Base-by-base conservation (phyloP, 768 basidiomycete genomes). In the Suillus hirtellus region DNA sequence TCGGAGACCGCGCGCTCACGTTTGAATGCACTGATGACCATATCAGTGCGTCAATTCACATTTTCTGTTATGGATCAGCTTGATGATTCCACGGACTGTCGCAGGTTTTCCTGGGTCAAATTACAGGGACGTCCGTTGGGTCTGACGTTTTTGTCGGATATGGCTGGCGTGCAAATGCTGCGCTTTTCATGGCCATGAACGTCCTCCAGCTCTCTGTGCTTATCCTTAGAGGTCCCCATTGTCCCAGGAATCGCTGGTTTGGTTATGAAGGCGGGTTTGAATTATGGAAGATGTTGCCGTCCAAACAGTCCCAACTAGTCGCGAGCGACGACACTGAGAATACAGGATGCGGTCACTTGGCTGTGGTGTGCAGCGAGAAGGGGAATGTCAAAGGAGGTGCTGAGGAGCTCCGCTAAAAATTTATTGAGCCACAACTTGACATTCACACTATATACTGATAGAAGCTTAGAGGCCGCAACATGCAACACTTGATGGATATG, bases 231-330 rank as follows among this genome's bases (percentile, higher is more conserved):
- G 80, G 80, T 0, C 80, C 80, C 15, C 66, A 73, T 60, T 76
- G 71, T 62, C 62, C 67, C 46, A 72, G 80, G 60, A 61, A 64
- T 55, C 66, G 68, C 44, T 88, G 88, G 88, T 77, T 88, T 70
- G 87, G 89, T 19, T 88, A 83, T 66, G 79, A 86, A 68, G 87
- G 86, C 21, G 86, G 86, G 11, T 61, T 81, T 19, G 70, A 1
- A 31, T 31, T 58, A 1, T 27, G 56, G 56, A 19, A 19, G 40
- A 58, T 11, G 2, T 11, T 19, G 6, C 56, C 40, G 1, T 42
- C 24, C 7, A 27, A 58, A 17, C 40, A 42, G 24, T 27, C 56
- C 19, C 38, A 58, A 4, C 38, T 38, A 40, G 19, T 11, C 9
- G 40, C 2, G 38, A 42, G 35, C 17, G 24, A 11, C 10, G 27